phyloP scores from a whole-genome alignment of 345 rosid genomes.

The Cardamine occulta region DNA sequence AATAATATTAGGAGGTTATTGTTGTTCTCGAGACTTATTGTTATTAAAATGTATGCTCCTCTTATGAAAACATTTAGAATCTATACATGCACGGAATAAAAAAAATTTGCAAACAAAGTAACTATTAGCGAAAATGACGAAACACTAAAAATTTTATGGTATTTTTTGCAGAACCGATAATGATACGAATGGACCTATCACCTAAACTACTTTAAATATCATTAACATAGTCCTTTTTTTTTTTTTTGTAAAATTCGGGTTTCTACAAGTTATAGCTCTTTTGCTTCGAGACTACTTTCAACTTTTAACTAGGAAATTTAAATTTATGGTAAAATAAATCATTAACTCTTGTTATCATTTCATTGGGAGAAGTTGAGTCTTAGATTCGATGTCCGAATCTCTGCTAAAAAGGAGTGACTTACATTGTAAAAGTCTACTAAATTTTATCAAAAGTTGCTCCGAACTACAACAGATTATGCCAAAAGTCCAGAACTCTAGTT shows the following conservation, averaged over 20 bases:
- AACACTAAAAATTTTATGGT: neutral
- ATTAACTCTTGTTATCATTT: neutral
- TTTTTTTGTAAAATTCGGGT: neutral
- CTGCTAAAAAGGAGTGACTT: neutral
- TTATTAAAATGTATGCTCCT: neutral
- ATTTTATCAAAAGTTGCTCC: neutral
- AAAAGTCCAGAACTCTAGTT: neutral
- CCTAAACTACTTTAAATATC: neutral
- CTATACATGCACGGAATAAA: neutral
- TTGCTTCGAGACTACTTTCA: neutral
- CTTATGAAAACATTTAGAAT: neutral
- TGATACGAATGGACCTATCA: no score
- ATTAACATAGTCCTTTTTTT: neutral
- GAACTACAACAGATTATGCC: neutral
- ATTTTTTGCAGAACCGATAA: neutral
- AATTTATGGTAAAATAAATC: slow-evolving; percentile 1
- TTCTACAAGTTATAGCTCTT: neutral
- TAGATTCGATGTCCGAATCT: neutral
- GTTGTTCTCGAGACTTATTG: neutral
- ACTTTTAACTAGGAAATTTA: neutral
- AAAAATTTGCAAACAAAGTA: neutral
- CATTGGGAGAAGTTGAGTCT: neutral
- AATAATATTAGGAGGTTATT: slow-evolving; percentile 23
- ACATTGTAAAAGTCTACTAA: neutral
- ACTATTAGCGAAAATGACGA: neutral